These are phyloP conservation scores for Penicillium sp. DNA, from an alignment of 2,329 filamentous ascomycete genomes.

Conservation along the genomic window DNA sequence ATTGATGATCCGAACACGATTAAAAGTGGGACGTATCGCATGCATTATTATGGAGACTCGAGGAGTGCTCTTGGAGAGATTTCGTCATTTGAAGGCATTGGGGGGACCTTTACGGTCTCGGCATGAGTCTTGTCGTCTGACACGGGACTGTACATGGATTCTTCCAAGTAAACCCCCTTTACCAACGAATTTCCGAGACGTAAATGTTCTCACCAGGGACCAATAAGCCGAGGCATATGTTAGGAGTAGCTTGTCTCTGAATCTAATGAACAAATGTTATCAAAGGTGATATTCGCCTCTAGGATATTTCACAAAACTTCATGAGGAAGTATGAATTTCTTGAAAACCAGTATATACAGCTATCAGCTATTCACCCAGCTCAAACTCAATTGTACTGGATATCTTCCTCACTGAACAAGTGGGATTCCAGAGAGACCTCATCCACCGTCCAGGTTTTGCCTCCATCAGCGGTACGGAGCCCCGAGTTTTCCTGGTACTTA, in stretches of 20 bases:
- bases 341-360: background rate
- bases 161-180: background rate
- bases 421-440: background rate
- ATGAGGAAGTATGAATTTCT: too few species aligned
- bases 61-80: constrained; percentile 69
- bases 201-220: too few species aligned
- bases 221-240: too few species aligned
- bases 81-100: constrained; percentile 70
- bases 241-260: background rate
- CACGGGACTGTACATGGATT: background rate
- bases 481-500: background rate
- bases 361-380: too few species aligned
- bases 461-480: background rate
- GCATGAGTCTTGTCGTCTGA: constrained; percentile 1
- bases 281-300: too few species aligned
- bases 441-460: background rate
- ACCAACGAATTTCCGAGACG: too few species aligned
- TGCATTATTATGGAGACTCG: constrained; percentile 83
- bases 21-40: constrained; percentile 69
- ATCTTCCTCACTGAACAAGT: background rate
- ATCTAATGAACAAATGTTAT: background rate
- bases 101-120: constrained; percentile 50
- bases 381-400: background rate
- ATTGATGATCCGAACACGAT: constrained; percentile 39
- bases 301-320: too few species aligned